A percentile compares a stretch with the other conserved stretches of the same genome.
Conservation (phyloP, 352 stramenopile species). For the Salisapilia sapeloensis region DNA sequence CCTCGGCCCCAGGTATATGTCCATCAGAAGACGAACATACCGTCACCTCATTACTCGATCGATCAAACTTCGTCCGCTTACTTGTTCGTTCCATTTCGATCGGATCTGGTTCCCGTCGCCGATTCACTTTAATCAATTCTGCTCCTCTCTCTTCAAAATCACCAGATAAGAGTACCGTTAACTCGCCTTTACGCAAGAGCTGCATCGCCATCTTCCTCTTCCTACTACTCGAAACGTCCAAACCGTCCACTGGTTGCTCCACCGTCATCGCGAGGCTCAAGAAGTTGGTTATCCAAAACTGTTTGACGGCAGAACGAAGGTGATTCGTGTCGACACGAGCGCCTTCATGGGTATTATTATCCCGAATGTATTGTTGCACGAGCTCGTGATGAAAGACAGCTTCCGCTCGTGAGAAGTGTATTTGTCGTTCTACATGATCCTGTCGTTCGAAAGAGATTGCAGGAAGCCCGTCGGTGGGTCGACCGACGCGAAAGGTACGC, state of each 20-base stretch:
- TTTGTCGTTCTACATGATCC: conserved; percentile 46
- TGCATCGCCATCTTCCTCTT: conserved; percentile 68
- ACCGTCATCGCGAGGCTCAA: conserved; percentile 67
- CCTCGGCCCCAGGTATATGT: no score
- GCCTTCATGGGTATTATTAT: conserved; percentile 72
- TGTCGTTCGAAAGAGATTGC: conserved; percentile 51
- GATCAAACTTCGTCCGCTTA: no score
- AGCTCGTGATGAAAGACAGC: conserved; percentile 67
- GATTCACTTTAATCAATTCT: no score
- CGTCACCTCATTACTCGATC: no score
- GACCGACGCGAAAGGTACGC: conserved; percentile 63
- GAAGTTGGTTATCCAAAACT: conserved; percentile 78
- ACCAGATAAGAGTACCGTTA: conserved; percentile 55
- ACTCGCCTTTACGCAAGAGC: conserved; percentile 60
- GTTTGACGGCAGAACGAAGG: conserved; percentile 53
- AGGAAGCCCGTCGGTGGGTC: conserved; percentile 37
- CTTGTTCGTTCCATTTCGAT: no score
- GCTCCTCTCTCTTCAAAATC: no score
- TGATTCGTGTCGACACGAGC: conserved; percentile 52
- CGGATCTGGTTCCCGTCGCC: no score
- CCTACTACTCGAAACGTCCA: conserved; percentile 66
- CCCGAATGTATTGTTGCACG: conserved; percentile 58
- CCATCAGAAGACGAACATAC: no score
- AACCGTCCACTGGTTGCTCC: conserved; percentile 46
- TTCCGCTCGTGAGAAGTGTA: conserved; percentile 53